These are phyloP conservation scores for Hanseniaspora lindneri DNA, from an alignment of 805 yeast genomes.

Conservation along the genomic window DNA sequence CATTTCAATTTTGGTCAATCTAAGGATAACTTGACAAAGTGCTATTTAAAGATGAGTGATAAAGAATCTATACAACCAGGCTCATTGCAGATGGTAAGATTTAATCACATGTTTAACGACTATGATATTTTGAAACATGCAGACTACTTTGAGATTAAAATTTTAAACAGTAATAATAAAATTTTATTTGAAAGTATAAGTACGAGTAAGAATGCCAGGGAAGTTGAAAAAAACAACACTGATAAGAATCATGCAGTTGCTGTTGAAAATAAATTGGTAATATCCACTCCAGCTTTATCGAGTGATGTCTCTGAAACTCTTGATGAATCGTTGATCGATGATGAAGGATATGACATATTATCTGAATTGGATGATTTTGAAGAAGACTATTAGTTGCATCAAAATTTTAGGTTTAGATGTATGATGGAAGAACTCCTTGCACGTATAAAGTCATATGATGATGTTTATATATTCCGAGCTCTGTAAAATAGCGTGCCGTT, in stretches of 20 bases:
- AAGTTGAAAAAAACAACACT: neutral
- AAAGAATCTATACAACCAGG: constrained; percentile 12
- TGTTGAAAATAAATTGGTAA: neutral
- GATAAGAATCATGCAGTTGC: neutral
- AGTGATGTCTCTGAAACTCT: neutral
- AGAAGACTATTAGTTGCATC: neutral
- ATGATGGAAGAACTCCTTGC: too few relatives aligned
- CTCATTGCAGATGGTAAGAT: constrained; percentile 9
- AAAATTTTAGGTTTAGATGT: neutral
- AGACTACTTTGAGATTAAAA: constrained; percentile 9
- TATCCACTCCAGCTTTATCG: neutral
- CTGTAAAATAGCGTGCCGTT: too few relatives aligned
- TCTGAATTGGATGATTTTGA: constrained; percentile 13
- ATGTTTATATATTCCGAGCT: too few relatives aligned
- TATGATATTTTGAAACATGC: constrained; percentile 2
- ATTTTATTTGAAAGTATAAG: constrained; percentile 5
- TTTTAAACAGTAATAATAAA: neutral
- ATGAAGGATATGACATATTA: constrained; percentile 12
- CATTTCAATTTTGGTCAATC: constrained; percentile 12
- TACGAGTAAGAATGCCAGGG: neutral
- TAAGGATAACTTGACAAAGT: constrained; percentile 8
- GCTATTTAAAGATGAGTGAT: constrained; percentile 11
- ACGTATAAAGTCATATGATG: too few relatives aligned
- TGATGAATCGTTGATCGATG: constrained; percentile 1
- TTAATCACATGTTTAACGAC: constrained; percentile 15